Evolutionary conservation across 2,329 filamentous ascomycete species (phyloP).

Genomic region (Pyrenochaeta sp.): DNA sequence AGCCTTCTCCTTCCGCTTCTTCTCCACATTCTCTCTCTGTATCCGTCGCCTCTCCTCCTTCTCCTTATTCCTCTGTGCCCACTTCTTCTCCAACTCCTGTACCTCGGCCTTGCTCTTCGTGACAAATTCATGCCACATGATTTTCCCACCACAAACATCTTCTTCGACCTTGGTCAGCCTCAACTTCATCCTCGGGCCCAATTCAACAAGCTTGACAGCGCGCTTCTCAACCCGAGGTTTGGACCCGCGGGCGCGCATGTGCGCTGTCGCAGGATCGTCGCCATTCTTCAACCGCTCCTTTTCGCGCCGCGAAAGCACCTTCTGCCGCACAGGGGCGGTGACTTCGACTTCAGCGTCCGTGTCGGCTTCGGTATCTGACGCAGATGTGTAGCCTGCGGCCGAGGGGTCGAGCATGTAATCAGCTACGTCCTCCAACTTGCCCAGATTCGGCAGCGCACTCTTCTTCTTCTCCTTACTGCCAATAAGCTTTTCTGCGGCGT

Average conservation of each 20-base stretch:
- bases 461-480: constrained; percentile 66
- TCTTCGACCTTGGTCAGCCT: constrained; percentile 96
- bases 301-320: constrained; percentile 66
- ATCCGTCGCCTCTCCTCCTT: constrained; percentile 83
- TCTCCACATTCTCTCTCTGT: constrained; percentile 90
- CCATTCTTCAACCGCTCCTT: constrained; percentile 54
- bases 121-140: constrained; percentile 98
- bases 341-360: constrained; percentile 97
- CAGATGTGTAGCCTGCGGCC: constrained; percentile 86
- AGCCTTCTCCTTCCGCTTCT: constrained; percentile 72
- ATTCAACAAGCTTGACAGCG: constrained; percentile 89
- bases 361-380: constrained; percentile 90
- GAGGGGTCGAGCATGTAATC: constrained; percentile 88
- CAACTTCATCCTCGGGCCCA: constrained; percentile 88
- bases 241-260: constrained; percentile 46
- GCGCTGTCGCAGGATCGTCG: constrained; percentile 42
- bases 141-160: constrained; percentile 84
- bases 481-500: constrained; percentile 83
- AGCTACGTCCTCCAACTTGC: constrained; percentile 89
- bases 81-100: constrained; percentile 79
- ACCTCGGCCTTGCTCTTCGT: constrained; percentile 83
- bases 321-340: constrained; percentile 65
- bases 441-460: constrained; percentile 80
- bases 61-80: constrained; percentile 79
- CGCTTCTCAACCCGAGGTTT: constrained; percentile 75